Evolutionary conservation across 140 eudicot genomes (phyloP).

Genomic region (Senecio squalidus): DNA sequence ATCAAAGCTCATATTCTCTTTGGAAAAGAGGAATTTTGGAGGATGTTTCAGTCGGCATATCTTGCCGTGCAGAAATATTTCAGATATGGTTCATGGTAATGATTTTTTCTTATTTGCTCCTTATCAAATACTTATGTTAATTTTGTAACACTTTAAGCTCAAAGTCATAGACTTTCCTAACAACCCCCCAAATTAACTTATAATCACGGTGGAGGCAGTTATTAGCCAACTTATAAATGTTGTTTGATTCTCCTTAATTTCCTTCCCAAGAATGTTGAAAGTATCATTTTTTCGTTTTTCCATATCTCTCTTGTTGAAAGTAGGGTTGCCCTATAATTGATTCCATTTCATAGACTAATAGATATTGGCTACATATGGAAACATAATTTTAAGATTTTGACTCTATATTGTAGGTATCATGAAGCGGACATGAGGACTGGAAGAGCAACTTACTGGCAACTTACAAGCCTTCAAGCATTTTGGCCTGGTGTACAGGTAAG

Average conservation of each 20-base stretch:
- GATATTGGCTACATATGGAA: not conserved
- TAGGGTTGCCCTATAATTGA: too few relatives aligned
- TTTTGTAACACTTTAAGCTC: too few relatives aligned
- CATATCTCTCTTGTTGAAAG: not conserved
- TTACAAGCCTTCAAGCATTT: conserved; percentile 98
- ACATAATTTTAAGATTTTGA: not conserved
- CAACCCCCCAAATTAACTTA: too few relatives aligned
- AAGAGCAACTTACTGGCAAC: conserved; percentile 93
- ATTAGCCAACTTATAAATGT: too few relatives aligned
- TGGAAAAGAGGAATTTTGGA: conserved; percentile 91
- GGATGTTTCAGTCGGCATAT: conserved; percentile 96
- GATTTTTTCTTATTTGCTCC: not conserved
- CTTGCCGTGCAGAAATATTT: conserved; percentile 84
- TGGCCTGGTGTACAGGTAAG: conserved; percentile 94
- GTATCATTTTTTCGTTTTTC: not conserved
- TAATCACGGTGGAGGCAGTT: too few relatives aligned
- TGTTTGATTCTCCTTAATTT: not conserved
- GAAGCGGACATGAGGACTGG: conserved; percentile 99
- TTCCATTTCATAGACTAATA: too few relatives aligned
- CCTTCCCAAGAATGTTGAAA: not conserved
- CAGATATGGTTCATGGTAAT: conserved; percentile 91
- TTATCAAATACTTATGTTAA: not conserved
- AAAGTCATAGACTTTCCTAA: too few relatives aligned
- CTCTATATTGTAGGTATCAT: conserved; percentile 68
- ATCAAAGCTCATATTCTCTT: conserved; percentile 91